Conservation (phyloP, 2,329 filamentous ascomycete genomes). For the Shiraia sp. region DNA sequence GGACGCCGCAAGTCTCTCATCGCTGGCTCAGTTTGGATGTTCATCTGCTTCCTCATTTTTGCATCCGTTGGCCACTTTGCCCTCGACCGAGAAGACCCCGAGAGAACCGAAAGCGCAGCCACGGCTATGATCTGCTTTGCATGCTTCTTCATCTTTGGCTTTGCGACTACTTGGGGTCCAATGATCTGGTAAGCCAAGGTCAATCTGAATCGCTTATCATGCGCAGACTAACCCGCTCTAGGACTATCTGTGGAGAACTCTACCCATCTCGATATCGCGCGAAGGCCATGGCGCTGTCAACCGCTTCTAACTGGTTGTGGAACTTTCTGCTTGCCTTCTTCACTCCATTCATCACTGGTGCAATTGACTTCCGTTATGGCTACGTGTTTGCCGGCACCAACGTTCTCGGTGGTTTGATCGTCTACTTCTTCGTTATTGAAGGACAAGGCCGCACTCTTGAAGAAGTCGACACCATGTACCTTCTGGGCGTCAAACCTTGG, state of each 20-base stretch:
- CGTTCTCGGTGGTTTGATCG: conserved; percentile 62
- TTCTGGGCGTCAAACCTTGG: conserved; percentile 65
- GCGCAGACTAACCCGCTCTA: neutral
- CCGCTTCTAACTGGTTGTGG: conserved; percentile 49
- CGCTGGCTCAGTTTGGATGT: conserved; percentile 51
- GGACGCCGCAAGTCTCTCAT: conserved; percentile 52
- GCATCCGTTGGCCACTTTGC: conserved; percentile 50
- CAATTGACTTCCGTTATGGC: conserved; percentile 72
- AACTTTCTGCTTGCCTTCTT: conserved; percentile 63
- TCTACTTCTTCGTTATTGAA: conserved; percentile 79
- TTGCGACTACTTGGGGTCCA: conserved; percentile 70
- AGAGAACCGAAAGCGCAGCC: conserved; percentile 39
- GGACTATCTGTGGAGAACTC: conserved; percentile 68
- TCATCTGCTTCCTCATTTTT: conserved; percentile 62
- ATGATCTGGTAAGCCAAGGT: conserved; percentile 36
- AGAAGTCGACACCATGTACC: conserved; percentile 74
- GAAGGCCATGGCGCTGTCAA: conserved; percentile 48
- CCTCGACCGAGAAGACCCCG: conserved; percentile 38
- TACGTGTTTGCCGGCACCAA: conserved; percentile 77
- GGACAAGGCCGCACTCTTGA: conserved; percentile 73
- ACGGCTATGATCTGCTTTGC: conserved; percentile 68
- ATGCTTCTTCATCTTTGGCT: conserved; percentile 67
- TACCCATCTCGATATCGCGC: conserved; percentile 61
- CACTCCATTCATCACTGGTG: conserved; percentile 73
- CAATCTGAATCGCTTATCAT: neutral